These are phyloP conservation scores for Thelonectria blattea DNA, from an alignment of 2,329 filamentous ascomycete genomes.

Conservation along the genomic window DNA sequence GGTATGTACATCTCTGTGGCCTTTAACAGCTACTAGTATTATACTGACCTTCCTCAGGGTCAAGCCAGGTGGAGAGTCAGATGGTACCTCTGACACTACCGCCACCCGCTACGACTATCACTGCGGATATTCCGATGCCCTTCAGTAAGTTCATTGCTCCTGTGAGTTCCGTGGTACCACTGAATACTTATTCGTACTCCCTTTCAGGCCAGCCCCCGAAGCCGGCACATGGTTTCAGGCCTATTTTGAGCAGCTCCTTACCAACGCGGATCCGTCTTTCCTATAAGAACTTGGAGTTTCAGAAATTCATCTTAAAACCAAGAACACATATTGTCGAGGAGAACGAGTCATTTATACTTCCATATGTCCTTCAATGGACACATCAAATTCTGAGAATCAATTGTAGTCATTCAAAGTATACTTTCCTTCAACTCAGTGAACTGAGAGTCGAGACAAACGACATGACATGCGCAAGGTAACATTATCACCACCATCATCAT, in stretches of 20 bases:
- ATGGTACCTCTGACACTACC: constrained; percentile 54
- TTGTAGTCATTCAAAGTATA: too few relatives aligned
- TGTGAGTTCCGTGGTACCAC: neutral
- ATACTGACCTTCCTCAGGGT: constrained; percentile 45
- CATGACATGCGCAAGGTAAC: too few relatives aligned
- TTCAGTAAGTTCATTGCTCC: constrained; percentile 40
- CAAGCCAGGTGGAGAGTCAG: constrained; percentile 69
- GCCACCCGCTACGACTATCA: constrained; percentile 47
- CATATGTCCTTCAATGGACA: too few relatives aligned
- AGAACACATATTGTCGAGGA: neutral
- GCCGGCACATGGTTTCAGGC: constrained; percentile 72
- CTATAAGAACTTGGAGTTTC: constrained; percentile 9
- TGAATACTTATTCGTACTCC: constrained; percentile 42
- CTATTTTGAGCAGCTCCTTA: constrained; percentile 63
- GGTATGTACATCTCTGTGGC: constrained; percentile 33
- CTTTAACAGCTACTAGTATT: too few relatives aligned
- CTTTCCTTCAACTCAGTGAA: too few relatives aligned
- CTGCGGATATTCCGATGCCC: constrained; percentile 59
- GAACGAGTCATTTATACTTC: too few relatives aligned
- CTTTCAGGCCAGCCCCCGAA: constrained; percentile 65
- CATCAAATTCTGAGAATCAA: too few relatives aligned
- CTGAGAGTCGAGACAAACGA: too few relatives aligned
- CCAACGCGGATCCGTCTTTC: constrained; percentile 62
- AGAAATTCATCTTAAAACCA: neutral
- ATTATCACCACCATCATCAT: too few relatives aligned